Conservation (phyloP, 2,329 filamentous ascomycete genomes). For the Pseudogymnoascus sp. region DNA sequence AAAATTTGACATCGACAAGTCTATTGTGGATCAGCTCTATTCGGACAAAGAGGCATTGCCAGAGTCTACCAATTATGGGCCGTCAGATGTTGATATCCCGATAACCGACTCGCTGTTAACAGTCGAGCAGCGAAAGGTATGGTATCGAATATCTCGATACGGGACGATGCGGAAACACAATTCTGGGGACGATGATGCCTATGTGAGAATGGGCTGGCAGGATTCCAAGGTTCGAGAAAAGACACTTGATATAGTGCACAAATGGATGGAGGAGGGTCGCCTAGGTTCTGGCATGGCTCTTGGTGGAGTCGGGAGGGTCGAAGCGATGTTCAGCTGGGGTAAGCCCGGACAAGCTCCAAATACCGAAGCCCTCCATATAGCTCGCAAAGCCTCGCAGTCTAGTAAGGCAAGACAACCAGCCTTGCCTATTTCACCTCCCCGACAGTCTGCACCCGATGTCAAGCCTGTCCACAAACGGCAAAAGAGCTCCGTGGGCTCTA, state of each 20-base stretch:
- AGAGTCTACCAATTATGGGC: constrained; percentile 7
- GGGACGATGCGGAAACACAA: constrained; percentile 54
- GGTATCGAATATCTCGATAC: constrained; percentile 58
- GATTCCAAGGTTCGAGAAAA: constrained; percentile 48
- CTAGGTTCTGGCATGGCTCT: constrained; percentile 45
- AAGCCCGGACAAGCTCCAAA: constrained; percentile 1
- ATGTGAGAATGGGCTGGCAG: constrained; percentile 52
- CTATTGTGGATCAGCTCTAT: constrained; percentile 25
- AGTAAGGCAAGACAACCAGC: neutral
- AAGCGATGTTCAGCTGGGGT: constrained; percentile 53
- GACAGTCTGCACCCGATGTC: neutral
- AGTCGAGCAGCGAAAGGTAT: constrained; percentile 54
- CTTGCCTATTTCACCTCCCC: neutral
- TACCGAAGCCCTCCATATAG: neutral
- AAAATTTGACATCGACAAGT: constrained; percentile 22
- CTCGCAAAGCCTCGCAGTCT: neutral
- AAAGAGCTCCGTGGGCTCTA: neutral
- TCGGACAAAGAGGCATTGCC: constrained; percentile 15
- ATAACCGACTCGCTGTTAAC: constrained; percentile 44
- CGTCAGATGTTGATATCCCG: constrained; percentile 22
- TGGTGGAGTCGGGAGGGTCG: constrained; percentile 40
- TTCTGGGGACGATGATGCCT: constrained; percentile 51
- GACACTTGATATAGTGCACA: constrained; percentile 51
- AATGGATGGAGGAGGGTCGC: constrained; percentile 62
- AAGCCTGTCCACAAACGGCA: neutral